Conservation (phyloP, 2,329 filamentous ascomycete species). For the Diaporthe sp. region DNA sequence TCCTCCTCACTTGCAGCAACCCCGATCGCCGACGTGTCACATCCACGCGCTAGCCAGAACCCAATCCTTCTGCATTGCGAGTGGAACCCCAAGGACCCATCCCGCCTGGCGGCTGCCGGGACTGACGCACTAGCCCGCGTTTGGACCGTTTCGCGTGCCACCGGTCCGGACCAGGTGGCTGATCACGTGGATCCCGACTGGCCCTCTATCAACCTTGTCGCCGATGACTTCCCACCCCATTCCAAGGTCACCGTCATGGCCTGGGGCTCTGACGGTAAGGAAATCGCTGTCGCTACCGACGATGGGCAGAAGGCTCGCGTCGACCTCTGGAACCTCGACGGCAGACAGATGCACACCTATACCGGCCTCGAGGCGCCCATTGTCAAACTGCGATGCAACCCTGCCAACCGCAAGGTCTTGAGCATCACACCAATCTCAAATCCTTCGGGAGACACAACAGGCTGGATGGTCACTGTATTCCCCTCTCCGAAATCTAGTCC, state of each 20-base stretch:
- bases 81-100: slow-evolving; percentile 76
- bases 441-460: slow-evolving; percentile 44
- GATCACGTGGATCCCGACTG: slow-evolving; percentile 61
- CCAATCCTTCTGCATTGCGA: slow-evolving; percentile 77
- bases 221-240: slow-evolving; percentile 65
- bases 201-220: slow-evolving; percentile 63
- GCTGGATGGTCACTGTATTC: slow-evolving; percentile 70
- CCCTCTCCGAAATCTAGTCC: slow-evolving; percentile 59
- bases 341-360: slow-evolving; percentile 65
- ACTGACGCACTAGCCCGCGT: slow-evolving; percentile 79
- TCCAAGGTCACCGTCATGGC: slow-evolving; percentile 71
- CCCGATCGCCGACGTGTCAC: slow-evolving; percentile 52
- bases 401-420: slow-evolving; percentile 67
- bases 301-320: slow-evolving; percentile 66
- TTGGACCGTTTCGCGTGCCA: slow-evolving; percentile 73
- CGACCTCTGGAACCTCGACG: slow-evolving; percentile 69
- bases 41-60: slow-evolving; percentile 60
- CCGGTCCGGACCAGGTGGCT: slow-evolving; percentile 59
- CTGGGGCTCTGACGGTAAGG: slow-evolving; percentile 70
- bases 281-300: slow-evolving; percentile 72
- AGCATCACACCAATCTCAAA: slow-evolving; percentile 69
- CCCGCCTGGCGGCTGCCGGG: slow-evolving; percentile 76
- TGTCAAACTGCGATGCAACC: slow-evolving; percentile 74
- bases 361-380: slow-evolving; percentile 73
- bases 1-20: slow-evolving; percentile 53